phyloP scores from a whole-genome alignment of 805 yeast species.

The Saccharomyces paradoxus region DNA sequence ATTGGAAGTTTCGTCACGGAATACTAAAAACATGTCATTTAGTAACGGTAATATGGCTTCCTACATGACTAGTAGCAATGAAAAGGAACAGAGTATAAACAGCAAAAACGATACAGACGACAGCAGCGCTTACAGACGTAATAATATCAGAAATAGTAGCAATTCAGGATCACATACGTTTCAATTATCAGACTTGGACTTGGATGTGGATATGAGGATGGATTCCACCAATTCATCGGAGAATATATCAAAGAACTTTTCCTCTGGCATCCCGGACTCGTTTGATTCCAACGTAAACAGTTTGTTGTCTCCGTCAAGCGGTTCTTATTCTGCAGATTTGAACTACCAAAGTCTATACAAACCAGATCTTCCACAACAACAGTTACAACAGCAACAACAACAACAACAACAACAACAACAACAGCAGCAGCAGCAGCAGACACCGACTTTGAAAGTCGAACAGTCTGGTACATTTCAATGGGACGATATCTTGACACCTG shows the following conservation, averaged over 20 bases:
- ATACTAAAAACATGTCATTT: background rate
- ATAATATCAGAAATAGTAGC: background rate
- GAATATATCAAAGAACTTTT: background rate
- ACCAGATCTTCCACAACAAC: background rate
- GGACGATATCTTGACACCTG: background rate
- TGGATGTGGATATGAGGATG: background rate
- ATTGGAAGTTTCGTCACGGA: background rate
- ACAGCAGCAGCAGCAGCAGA: background rate
- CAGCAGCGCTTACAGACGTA: background rate
- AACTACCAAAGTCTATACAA: background rate
- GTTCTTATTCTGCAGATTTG: background rate
- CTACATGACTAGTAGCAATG: background rate
- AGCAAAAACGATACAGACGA: background rate
- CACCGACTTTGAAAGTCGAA: constrained; percentile 18
- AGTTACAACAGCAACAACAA: background rate
- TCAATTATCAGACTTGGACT: background rate
- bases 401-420: background rate
- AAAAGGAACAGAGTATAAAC: background rate
- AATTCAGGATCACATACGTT: background rate
- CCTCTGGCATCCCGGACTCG: background rate
- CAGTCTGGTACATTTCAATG: background rate
- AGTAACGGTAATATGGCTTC: background rate
- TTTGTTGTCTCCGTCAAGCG: background rate
- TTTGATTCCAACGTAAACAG: background rate
- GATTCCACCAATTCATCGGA: background rate